These are phyloP conservation scores for Talaromyces borbonicus DNA, from an alignment of 495 filamentous ascomycete genomes.

Conservation along the genomic window DNA sequence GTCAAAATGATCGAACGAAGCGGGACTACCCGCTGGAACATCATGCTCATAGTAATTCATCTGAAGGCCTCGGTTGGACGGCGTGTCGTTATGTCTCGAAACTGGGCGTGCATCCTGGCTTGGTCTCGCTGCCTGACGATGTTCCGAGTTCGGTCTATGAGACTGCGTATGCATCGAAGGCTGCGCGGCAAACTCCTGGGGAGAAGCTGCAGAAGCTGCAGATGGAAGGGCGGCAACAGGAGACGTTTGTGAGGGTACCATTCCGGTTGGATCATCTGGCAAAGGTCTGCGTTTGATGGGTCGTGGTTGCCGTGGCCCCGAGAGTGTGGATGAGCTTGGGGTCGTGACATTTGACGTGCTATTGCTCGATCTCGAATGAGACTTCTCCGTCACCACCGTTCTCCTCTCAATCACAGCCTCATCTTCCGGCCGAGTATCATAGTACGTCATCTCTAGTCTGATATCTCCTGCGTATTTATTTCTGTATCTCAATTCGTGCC, in stretches of 20 bases:
- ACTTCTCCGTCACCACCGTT: constrained; percentile 31
- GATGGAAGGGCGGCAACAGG: constrained; percentile 17
- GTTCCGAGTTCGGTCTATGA: constrained; percentile 7
- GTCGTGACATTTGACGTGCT: neutral
- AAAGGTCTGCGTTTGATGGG: constrained; percentile 69
- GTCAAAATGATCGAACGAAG: neutral
- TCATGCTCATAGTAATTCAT: neutral
- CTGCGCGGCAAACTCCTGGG: neutral
- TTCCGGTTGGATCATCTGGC: constrained; percentile 57
- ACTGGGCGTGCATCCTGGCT: neutral
- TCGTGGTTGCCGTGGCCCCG: constrained; percentile 50
- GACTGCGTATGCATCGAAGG: constrained; percentile 16
- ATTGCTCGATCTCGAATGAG: constrained; percentile 17
- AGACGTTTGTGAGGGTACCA: constrained; percentile 15
- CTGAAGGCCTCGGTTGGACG: neutral
- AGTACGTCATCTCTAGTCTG: constrained; percentile 91
- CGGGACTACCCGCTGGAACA: neutral
- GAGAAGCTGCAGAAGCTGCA: neutral
- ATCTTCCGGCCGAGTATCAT: constrained; percentile 76
- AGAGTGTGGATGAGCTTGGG: constrained; percentile 25
- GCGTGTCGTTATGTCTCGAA: neutral
- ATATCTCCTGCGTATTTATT: constrained; percentile 94
- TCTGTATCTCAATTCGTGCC: constrained; percentile 78
- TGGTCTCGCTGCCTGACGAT: constrained; percentile 14
- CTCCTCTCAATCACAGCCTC: constrained; percentile 50